A percentile compares a stretch with the other conserved stretches of the same genome.
phyloP scores from a whole-genome alignment of 768 basidiomycete species.

The Boletus barrowsii region DNA sequence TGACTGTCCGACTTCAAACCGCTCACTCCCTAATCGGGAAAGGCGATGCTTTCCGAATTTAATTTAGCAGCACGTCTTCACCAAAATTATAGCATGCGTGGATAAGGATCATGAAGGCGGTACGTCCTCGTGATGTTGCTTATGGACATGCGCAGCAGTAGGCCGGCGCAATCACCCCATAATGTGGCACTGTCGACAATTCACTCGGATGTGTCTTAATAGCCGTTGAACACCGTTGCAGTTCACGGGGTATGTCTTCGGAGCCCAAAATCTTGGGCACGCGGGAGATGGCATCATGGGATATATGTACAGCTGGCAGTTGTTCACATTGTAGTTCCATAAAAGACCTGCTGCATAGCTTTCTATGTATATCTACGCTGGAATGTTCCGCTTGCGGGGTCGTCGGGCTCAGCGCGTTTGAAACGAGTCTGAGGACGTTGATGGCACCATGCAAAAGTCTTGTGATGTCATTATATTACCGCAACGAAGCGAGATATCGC shows the following conservation, averaged over 20 bases:
- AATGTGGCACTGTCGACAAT: not conserved
- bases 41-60: conserved; percentile 24
- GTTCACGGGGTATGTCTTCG: too few relatives aligned
- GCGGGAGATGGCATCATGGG: too few relatives aligned
- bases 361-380: conserved; percentile 1
- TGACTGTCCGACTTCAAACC: conserved; percentile 34
- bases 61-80: conserved; percentile 17
- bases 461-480: conserved; percentile 27
- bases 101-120: conserved; percentile 16
- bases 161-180: conserved; percentile 22
- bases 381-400: not conserved
- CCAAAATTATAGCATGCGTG: conserved; percentile 19
- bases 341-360: not conserved
- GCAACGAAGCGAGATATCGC: conserved; percentile 63
- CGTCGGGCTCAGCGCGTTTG: not conserved
- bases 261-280: too few relatives aligned
- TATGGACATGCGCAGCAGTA: conserved; percentile 15
- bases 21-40: conserved; percentile 28
- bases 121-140: conserved; percentile 20
- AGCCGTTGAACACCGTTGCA: conserved; percentile 1
- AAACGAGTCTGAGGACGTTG: not conserved
- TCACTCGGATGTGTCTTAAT: not conserved
- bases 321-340: not conserved
- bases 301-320: not conserved
- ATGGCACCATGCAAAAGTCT: not conserved